These are phyloP conservation scores for Pelagomonas calceolata DNA, from an alignment of 108 stramenopile species.

Conservation along the genomic window DNA sequence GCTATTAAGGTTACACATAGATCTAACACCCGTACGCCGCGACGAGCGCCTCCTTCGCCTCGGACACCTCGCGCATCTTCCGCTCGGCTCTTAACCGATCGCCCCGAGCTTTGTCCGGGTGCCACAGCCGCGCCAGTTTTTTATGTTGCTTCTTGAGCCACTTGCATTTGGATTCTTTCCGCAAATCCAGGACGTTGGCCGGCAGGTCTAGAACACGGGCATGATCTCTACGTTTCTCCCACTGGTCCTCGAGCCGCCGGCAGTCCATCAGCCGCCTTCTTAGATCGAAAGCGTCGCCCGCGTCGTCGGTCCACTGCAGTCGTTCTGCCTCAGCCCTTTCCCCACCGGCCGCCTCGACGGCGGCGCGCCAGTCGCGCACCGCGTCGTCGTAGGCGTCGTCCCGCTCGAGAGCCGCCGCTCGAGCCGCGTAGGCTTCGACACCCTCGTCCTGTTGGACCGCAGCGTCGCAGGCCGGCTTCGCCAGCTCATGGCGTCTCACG, in stretches of 20 bases:
- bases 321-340: background rate
- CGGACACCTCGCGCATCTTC: slow-evolving; percentile 48
- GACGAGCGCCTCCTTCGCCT: slow-evolving; percentile 30
- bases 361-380: background rate
- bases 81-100: slow-evolving; percentile 38
- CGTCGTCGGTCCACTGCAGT: background rate
- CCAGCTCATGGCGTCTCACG: background rate
- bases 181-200: slow-evolving; percentile 35
- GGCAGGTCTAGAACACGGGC: slow-evolving; percentile 48
- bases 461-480: background rate
- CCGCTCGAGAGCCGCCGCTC: background rate
- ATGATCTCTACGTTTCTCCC: slow-evolving; percentile 26
- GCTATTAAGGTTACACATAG: too few species aligned
- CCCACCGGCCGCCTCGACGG: background rate
- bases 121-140: slow-evolving; percentile 37
- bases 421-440: background rate
- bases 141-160: slow-evolving; percentile 53
- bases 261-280: background rate
- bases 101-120: slow-evolving; percentile 51
- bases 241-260: background rate
- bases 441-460: background rate
- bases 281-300: background rate
- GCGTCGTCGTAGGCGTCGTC: background rate
- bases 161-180: slow-evolving; percentile 35
- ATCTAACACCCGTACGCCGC: background rate